Base-by-base conservation (phyloP, 1,139 yeast genomes). In the Suhomyces guaymorum region DNA sequence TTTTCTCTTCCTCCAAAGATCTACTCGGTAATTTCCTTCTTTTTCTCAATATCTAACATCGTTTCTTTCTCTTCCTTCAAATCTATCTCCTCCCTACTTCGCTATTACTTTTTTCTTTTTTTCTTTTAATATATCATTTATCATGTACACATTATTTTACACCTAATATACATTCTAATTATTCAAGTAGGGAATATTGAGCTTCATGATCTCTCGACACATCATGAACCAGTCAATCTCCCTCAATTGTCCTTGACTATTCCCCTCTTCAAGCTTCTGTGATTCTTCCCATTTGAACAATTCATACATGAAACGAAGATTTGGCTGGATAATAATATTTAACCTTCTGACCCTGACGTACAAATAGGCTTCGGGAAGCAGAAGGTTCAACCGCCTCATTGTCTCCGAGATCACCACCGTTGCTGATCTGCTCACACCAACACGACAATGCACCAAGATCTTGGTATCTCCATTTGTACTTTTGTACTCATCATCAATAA, bases 181-280 rank as follows among this genome's bases (percentile, higher is more conserved):
- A 24, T 48, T 45, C 37, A 66, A 47, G 48, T 80, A 82, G 1
- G 83, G 85, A 46, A 73, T 71, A 59, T 90, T 90, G 61, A 90
- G 70, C 44, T 73, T 70, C 52, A 83, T 79, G 41, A 90, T 86
- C 51, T 89, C 95, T 28, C 95, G 75, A 57, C 97, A 87, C 55
- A 90, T 66, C n/a, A 85, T 72, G 54, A 80, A 85, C 97, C 97
- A 90, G 53, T 89, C 96, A 30, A 87, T 82, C 44, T 82, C 89
- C 23, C 95, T 63, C 25, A 79, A 56, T 59, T 73, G 66, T 2
- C 42, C 45, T 25, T 48, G 33, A 25, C 51, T 43, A 35, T 28
- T 10, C 29, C 39, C 38, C 35, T 40, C 47, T 47, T 42, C 51
- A 43, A 38, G 35, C 35, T 51, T 53, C 42, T 59, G 61, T 21